These are phyloP conservation scores for Aspergillus oerlinghausenensis DNA, from an alignment of 2,329 filamentous ascomycete species.

Conservation along the genomic window DNA sequence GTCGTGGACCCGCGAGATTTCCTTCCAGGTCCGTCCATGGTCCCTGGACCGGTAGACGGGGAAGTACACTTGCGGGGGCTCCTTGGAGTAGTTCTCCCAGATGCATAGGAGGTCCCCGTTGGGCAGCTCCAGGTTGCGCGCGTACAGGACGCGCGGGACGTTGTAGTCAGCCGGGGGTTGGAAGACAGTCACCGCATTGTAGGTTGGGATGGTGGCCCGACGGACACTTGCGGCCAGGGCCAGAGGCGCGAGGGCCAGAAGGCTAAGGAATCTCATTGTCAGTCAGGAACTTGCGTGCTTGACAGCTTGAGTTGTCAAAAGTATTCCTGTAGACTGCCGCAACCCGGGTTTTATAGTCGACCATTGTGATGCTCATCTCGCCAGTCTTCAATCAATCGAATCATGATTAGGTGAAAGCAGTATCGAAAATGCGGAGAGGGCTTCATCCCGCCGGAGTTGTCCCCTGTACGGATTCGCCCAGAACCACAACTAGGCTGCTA, in stretches of 20 bases:
- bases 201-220: conserved; percentile 15
- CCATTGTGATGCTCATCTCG: background rate
- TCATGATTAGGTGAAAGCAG: background rate
- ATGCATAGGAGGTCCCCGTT: conserved; percentile 47
- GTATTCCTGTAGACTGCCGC: background rate
- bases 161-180: conserved; percentile 43
- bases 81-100: conserved; percentile 52
- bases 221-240: conserved; percentile 7
- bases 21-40: conserved; percentile 56
- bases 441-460: conserved; percentile 20
- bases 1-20: conserved; percentile 60
- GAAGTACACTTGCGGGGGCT: conserved; percentile 53
- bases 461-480: conserved; percentile 14
- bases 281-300: background rate
- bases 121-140: conserved; percentile 45
- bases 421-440: background rate
- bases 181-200: conserved; percentile 38
- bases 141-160: conserved; percentile 48
- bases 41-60: conserved; percentile 50
- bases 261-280: conserved; percentile 13
- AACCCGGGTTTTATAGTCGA: background rate
- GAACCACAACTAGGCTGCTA: background rate
- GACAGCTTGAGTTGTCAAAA: too few relatives aligned
- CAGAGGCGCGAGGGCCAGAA: conserved; percentile 9
- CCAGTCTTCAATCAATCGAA: background rate